phyloP scores from a whole-genome alignment of 352 stramenopile genomes.

The Globisporangium iwayamae region DNA sequence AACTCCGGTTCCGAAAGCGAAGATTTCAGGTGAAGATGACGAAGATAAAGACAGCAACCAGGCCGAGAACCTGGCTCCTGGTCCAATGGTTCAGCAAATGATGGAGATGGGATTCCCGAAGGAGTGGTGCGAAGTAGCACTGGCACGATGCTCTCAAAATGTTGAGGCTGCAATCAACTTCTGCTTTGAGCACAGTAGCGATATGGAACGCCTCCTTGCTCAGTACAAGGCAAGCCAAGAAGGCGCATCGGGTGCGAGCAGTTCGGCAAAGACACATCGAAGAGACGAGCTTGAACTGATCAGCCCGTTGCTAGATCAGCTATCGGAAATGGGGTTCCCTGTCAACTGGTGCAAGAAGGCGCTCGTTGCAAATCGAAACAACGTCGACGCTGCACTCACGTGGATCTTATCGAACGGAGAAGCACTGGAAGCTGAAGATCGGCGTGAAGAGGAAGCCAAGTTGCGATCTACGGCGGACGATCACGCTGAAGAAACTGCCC shows the following conservation, averaged over 20 bases:
- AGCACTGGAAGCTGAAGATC: conserved; percentile 84
- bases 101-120: conserved; percentile 93
- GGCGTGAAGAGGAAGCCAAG: conserved; percentile 78
- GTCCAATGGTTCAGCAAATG: conserved; percentile 88
- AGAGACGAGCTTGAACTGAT: conserved; percentile 63
- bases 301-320: conserved; percentile 76
- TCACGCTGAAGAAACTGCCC: conserved; percentile 23
- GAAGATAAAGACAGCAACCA: conserved; percentile 24
- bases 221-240: conserved; percentile 69
- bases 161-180: conserved; percentile 91
- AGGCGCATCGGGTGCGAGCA: conserved; percentile 16
- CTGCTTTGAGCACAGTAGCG: conserved; percentile 90
- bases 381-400: conserved; percentile 89
- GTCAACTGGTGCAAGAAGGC: conserved; percentile 91
- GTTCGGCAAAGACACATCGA: conserved; percentile 23
- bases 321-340: conserved; percentile 93
- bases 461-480: conserved; percentile 30
- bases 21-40: conserved; percentile 9
- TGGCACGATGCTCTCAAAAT: conserved; percentile 83
- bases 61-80: conserved; percentile 30
- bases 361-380: conserved; percentile 84
- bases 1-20: conserved; percentile 28
- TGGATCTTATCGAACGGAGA: conserved; percentile 92
- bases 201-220: conserved; percentile 87
- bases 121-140: conserved; percentile 89